Evolutionary conservation across 306 rosid genomes (phyloP).

Genomic region (Sphenostylis stenocarpa): DNA sequence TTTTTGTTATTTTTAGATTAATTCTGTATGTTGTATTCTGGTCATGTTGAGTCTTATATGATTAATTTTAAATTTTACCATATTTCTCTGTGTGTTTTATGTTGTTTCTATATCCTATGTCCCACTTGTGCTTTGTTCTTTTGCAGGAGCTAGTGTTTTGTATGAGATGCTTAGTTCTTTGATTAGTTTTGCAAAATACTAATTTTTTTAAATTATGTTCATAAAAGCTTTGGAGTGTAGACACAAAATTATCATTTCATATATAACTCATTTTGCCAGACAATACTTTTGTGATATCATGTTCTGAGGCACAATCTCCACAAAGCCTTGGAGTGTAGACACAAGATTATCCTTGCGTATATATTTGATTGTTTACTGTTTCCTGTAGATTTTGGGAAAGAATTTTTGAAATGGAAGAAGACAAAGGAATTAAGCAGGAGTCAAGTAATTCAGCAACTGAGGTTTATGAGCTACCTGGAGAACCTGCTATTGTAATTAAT

Average conservation of each 20-base stretch:
- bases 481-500: conserved; percentile 76
- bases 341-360: conserved; percentile 4
- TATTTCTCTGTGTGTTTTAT: background rate
- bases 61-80: background rate
- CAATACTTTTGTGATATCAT: background rate
- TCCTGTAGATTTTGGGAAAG: conserved; percentile 22
- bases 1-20: background rate
- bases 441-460: conserved; percentile 37
- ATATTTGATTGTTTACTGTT: background rate
- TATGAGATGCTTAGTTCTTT: background rate
- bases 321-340: background rate
- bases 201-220: background rate
- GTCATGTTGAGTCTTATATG: background rate
- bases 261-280: background rate
- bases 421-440: conserved; percentile 36
- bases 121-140: background rate
- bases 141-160: background rate
- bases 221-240: background rate
- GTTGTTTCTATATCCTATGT: background rate
- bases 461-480: conserved; percentile 67
- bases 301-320: conserved; percentile 9
- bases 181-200: background rate
- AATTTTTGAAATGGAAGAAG: conserved; percentile 46
- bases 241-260: conserved; percentile 15
- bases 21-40: background rate